Conservation (phyloP, 208 protist species). For the Trypanosoma lewisi region DNA sequence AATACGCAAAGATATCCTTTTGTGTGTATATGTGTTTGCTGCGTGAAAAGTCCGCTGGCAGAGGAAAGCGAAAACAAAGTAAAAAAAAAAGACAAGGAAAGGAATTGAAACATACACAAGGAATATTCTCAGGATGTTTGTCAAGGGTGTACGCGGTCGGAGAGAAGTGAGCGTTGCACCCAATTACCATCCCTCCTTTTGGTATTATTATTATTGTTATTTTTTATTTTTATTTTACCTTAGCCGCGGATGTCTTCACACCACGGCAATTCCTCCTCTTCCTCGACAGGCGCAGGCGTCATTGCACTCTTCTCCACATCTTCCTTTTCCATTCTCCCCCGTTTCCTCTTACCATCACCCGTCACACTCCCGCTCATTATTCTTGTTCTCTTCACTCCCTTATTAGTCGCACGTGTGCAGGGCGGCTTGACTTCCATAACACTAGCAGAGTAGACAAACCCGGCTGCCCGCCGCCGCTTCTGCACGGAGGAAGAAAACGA, state of each 20-base stretch:
- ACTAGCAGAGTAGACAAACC: conserved; percentile 1
- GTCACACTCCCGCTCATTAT: neutral
- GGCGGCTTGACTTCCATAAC: neutral
- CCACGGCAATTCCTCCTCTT: conserved; percentile 9
- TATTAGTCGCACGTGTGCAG: neutral
- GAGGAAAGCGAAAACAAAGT: neutral
- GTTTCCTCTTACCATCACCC: neutral
- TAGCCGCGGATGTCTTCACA: conserved; percentile 17
- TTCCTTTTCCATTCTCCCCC: too few species aligned
- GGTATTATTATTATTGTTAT: neutral
- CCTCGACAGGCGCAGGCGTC: neutral
- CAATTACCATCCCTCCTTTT: neutral
- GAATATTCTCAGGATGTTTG: too few species aligned
- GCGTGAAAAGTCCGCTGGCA: too few species aligned
- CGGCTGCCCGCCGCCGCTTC: conserved; percentile 11
- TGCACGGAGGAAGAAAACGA: conserved; percentile 16
- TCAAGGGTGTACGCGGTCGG: too few species aligned
- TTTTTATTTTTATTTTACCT: neutral
- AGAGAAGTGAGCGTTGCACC: too few species aligned
- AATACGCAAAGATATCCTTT: too few species aligned
- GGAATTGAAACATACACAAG: neutral
- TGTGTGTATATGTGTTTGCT: too few species aligned
- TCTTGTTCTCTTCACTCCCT: neutral
- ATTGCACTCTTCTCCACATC: too few species aligned
- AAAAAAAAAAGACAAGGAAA: neutral